Conservation (phyloP, 441 rosid genomes). For the Corymbia calophylla region DNA sequence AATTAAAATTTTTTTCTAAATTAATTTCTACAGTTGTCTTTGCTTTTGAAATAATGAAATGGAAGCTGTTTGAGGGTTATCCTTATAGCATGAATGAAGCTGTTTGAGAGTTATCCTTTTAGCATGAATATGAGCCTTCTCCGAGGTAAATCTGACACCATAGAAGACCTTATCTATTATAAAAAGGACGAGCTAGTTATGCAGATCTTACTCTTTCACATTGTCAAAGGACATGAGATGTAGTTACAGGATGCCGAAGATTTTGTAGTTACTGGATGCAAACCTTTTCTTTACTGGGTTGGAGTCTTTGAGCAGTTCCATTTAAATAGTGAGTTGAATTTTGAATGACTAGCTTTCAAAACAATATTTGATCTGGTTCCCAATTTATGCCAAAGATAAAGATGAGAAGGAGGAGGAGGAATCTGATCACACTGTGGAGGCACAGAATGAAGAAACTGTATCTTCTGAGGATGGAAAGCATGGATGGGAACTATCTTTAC, state of each 20-base stretch:
- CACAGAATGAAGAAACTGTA: neutral
- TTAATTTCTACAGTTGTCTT: neutral
- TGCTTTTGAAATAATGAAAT: neutral
- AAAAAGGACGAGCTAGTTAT: neutral
- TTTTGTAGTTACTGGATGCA: neutral
- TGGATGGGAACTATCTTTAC: slow-evolving; percentile 1
- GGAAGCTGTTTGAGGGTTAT: neutral
- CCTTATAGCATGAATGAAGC: neutral
- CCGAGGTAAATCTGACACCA: neutral
- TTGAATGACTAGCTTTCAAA: neutral
- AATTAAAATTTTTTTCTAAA: neutral
- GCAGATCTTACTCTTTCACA: neutral
- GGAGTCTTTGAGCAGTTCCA: neutral
- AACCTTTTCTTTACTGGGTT: neutral
- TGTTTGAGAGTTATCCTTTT: neutral
- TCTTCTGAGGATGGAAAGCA: slow-evolving; percentile 41
- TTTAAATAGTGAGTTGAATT: neutral
- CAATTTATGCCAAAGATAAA: neutral
- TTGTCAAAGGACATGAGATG: neutral
- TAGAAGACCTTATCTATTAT: neutral
- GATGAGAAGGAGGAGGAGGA: neutral
- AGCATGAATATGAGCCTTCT: neutral
- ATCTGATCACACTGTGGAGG: neutral
- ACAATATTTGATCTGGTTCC: neutral
- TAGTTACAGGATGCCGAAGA: neutral